Percentiles rank a stretch among this genome's conserved stretches.
Conservation (phyloP, 2,329 filamentous ascomycete genomes). For the Thielaviopsis euricoi region DNA sequence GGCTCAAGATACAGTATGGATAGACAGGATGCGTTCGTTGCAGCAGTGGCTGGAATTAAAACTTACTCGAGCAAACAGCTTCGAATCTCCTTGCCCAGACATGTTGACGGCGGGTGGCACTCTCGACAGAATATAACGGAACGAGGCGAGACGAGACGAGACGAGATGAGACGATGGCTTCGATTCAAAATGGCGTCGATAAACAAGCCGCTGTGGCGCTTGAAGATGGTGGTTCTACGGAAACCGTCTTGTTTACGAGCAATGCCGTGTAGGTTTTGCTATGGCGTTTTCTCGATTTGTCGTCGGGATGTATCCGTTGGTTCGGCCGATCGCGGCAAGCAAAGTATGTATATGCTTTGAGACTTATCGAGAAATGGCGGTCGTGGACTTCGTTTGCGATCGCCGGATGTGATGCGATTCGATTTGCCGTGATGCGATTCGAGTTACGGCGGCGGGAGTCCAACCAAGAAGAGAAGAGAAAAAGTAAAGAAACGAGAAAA, state of each 20-base stretch:
- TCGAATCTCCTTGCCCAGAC: slow-evolving; percentile 62
- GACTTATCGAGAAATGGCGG: background rate
- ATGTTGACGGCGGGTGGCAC: slow-evolving; percentile 23
- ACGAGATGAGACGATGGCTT: slow-evolving; percentile 15
- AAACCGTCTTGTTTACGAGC: background rate
- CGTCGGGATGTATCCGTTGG: background rate
- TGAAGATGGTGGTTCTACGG: background rate
- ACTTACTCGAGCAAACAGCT: slow-evolving; percentile 92
- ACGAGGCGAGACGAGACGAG: too few relatives aligned
- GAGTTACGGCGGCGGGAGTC: background rate
- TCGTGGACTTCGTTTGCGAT: background rate
- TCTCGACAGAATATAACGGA: background rate
- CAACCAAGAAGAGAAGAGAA: too few relatives aligned
- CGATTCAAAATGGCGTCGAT: slow-evolving; percentile 33
- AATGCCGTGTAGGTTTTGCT: background rate
- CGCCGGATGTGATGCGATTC: background rate
- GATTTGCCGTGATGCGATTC: background rate
- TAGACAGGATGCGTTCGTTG: background rate
- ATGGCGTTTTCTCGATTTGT: background rate
- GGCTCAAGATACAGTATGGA: background rate
- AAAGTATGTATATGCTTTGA: background rate
- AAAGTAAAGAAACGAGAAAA: too few relatives aligned
- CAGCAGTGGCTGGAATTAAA: background rate
- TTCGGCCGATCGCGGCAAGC: background rate
- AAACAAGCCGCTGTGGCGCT: background rate